These are phyloP conservation scores for Luffa acutangula DNA, from an alignment of 306 rosid species.

Conservation along the genomic window DNA sequence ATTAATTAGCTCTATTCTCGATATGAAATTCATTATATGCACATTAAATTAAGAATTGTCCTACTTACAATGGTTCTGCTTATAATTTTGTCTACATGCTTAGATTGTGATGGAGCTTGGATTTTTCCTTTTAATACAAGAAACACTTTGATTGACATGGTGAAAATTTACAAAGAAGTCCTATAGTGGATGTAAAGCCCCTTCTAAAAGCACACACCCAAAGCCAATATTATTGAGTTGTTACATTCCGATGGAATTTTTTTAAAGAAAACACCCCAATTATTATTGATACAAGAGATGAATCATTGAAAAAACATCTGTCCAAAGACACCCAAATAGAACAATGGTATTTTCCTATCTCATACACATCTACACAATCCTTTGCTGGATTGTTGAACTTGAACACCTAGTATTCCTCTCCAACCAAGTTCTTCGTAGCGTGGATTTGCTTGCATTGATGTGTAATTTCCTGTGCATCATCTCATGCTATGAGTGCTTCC, in stretches of 20 bases:
- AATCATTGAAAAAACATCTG: neutral
- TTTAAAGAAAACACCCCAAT: neutral
- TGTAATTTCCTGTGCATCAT: neutral
- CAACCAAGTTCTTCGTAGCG: neutral
- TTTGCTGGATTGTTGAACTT: neutral
- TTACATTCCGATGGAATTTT: neutral
- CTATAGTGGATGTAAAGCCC: neutral
- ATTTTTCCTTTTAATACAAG: neutral
- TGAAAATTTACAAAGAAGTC: neutral
- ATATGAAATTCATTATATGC: neutral
- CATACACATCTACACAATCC: neutral
- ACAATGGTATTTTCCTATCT: neutral
- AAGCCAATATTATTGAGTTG: neutral
- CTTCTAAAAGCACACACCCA: neutral
- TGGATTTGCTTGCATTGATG: neutral
- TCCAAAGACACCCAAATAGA: neutral
- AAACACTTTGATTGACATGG: neutral
- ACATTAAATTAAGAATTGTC: neutral
- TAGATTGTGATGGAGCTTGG: neutral
- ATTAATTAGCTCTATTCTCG: neutral
- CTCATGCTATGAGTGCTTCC: neutral
- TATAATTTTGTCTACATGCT: neutral
- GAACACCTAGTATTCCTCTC: neutral
- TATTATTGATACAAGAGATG: neutral
- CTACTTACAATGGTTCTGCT: neutral